phyloP scores from a whole-genome alignment of 176 grass and related monocot species.

The Themeda triandra region DNA sequence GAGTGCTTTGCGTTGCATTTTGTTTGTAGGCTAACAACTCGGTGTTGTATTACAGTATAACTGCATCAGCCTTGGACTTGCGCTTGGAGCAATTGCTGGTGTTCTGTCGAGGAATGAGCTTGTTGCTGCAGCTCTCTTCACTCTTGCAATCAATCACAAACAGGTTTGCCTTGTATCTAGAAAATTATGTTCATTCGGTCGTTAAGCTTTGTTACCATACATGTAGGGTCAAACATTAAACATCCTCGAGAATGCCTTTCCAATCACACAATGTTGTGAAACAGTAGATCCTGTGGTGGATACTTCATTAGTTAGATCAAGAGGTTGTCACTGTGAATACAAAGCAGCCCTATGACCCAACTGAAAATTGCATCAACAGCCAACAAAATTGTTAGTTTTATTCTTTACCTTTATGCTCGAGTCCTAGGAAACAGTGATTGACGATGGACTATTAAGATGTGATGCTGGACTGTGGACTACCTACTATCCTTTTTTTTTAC shows the following conservation, averaged over 20 bases:
- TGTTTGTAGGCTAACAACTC: background rate
- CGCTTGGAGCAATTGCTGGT: conserved; percentile 64
- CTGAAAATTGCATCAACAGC: background rate
- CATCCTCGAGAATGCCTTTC: background rate
- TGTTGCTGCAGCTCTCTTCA: conserved; percentile 69
- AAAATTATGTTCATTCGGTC: background rate
- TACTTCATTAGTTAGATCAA: background rate
- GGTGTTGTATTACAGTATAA: conserved; percentile 60
- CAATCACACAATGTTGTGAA: background rate
- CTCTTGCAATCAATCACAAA: conserved; percentile 90
- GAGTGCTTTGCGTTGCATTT: background rate
- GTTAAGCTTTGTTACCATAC: background rate
- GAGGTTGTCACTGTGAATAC: background rate
- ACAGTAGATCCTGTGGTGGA: background rate
- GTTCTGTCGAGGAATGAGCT: conserved; percentile 59
- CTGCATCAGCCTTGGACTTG: conserved; percentile 89
- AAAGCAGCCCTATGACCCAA: background rate
- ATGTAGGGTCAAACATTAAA: background rate
- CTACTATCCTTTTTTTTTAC: background rate
- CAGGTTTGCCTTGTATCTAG: conserved; percentile 46
- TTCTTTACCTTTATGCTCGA: background rate
- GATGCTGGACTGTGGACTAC: background rate
- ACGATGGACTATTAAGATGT: background rate
- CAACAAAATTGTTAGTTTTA: background rate
- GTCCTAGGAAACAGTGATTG: background rate